These are phyloP conservation scores for Ascodesmis nigricans DNA, from an alignment of 495 filamentous ascomycete genomes.

Conservation along the genomic window DNA sequence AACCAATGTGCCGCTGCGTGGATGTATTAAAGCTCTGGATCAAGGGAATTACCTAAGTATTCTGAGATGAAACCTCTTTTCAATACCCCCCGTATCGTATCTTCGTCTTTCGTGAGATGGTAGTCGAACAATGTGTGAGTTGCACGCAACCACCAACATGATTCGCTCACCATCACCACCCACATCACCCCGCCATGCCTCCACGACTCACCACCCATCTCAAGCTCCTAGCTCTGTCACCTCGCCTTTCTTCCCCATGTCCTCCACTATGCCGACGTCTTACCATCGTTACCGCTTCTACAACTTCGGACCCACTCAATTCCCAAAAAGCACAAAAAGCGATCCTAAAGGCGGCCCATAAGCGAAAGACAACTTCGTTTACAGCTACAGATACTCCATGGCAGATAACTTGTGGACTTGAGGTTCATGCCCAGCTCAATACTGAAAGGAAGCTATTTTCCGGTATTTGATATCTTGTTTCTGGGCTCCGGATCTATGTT, in stretches of 20 bases:
- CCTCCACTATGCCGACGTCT: slow-evolving; percentile 3
- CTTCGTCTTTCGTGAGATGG: neutral
- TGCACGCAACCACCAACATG: neutral
- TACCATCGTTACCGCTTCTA: neutral
- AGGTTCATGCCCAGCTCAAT: slow-evolving; percentile 93
- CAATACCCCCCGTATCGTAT: too few species aligned
- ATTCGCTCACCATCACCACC: neutral
- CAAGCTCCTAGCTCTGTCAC: slow-evolving; percentile 3
- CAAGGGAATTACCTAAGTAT: too few species aligned
- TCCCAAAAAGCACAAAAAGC: slow-evolving; percentile 23
- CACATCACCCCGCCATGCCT: neutral
- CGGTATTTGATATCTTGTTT: slow-evolving; percentile 20
- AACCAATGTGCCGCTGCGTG: too few species aligned
- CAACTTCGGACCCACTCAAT: neutral
- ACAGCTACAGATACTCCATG: slow-evolving; percentile 25
- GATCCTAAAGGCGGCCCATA: slow-evolving; percentile 24
- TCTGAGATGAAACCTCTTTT: too few species aligned
- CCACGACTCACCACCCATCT: too few species aligned
- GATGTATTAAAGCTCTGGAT: too few species aligned
- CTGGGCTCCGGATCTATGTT: too few species aligned
- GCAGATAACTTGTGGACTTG: slow-evolving; percentile 86
- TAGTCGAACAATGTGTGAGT: neutral
- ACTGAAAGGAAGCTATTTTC: slow-evolving; percentile 73
- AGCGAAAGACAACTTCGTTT: slow-evolving; percentile 19
- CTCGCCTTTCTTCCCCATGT: slow-evolving; percentile 10